Percentiles rank a stretch among this genome's conserved stretches.
phyloP scores from a whole-genome alignment of 805 yeast genomes.

The Sugiyamaella valdiviana region DNA sequence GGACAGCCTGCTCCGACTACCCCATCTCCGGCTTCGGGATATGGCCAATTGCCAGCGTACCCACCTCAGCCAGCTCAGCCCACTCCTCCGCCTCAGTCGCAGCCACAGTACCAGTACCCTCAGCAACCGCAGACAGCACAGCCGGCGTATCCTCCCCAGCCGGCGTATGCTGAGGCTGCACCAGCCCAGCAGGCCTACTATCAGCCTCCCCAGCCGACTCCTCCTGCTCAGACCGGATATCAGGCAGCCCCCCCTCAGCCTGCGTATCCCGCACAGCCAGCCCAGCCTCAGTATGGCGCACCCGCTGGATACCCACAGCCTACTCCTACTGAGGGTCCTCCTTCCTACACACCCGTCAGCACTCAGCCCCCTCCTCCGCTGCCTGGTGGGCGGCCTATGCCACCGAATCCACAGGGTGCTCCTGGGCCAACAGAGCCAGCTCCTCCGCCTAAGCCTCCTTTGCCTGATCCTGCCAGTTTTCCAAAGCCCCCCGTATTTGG shows the following conservation, averaged over 20 bases:
- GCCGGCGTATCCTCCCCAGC: neutral
- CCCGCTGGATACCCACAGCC: neutral
- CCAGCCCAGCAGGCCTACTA: neutral
- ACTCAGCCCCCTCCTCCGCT: neutral
- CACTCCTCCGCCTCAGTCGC: neutral
- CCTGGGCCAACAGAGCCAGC: slow-evolving; percentile 1
- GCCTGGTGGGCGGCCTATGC: neutral
- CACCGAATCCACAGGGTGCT: neutral
- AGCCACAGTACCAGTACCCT: no score
- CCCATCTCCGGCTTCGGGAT: slow-evolving; percentile 5
- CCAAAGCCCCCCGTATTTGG: slow-evolving; percentile 12
- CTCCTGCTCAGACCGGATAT: neutral
- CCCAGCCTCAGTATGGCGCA: neutral
- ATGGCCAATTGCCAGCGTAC: no score
- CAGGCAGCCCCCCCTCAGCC: slow-evolving; percentile 10
- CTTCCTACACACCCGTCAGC: neutral
- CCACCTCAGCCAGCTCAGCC: slow-evolving; percentile 10
- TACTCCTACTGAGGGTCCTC: neutral
- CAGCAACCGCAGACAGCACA: neutral
- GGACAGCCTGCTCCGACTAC: slow-evolving; percentile 7
- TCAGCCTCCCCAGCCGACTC: neutral
- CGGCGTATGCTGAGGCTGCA: neutral
- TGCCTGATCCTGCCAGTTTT: slow-evolving; percentile 19
- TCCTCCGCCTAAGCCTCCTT: slow-evolving; percentile 8
- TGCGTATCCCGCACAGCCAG: slow-evolving; percentile 1